A percentile compares a stretch with the other conserved stretches of the same genome.
Conservation (phyloP, 495 filamentous ascomycete species). For the Talaromyces adpressus region DNA sequence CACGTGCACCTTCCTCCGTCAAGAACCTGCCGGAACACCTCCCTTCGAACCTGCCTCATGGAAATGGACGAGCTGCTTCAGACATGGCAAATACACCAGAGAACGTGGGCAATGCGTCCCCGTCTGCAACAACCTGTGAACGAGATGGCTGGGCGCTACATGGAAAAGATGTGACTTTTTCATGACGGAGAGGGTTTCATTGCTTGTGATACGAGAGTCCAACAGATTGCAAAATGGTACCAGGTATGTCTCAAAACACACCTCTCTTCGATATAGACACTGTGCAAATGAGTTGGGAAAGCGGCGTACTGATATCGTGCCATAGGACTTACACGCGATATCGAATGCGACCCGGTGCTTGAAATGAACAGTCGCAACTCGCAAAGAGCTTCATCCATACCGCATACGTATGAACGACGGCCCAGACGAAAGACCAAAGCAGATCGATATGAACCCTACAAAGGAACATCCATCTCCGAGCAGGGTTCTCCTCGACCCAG, state of each 20-base stretch:
- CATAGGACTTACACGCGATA: neutral
- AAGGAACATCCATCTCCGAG: neutral
- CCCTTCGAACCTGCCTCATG: neutral
- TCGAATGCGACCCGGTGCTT: neutral
- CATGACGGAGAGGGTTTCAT: neutral
- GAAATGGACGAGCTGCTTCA: neutral
- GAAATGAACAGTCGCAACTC: neutral
- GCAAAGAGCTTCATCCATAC: conserved; percentile 1
- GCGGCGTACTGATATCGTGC: neutral
- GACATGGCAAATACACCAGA: neutral
- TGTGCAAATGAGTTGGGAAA: neutral
- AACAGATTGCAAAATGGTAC: neutral
- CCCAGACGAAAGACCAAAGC: conserved; percentile 55
- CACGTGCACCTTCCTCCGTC: neutral
- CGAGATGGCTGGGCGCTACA: neutral
- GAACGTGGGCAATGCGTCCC: neutral
- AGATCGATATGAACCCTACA: conserved; percentile 45
- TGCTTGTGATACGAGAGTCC: neutral
- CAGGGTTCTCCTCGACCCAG: neutral
- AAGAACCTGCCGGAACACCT: no score
- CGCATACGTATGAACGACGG: conserved; percentile 45
- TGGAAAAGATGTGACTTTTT: neutral
- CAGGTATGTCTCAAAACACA: neutral
- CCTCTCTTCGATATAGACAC: neutral
- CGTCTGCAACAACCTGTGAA: neutral